Evolutionary conservation across 805 yeast species (phyloP), one percentile per base, ranked within the genome.

Genomic region (Sporopachydermia quercuum): DNA sequence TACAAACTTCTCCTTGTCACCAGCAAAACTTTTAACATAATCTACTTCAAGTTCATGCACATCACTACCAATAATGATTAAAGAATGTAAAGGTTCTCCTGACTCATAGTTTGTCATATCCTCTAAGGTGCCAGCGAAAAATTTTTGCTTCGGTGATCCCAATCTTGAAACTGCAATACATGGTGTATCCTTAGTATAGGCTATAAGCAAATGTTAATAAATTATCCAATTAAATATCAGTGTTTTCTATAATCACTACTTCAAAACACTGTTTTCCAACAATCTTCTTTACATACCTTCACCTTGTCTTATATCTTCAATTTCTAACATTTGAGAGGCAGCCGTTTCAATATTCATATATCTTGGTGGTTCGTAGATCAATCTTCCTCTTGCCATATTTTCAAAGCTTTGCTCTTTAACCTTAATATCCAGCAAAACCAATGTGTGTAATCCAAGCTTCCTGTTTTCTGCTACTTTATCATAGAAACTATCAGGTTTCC

Each of bases 401-500:
- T 87, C 94, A 45, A 86, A 71, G 54, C 93, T 84, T 60, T 91
- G 98, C 58, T 89, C 98, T 59, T 91, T 91, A 36, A 89, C 98
- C 58, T 89, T 89, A 57, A 89, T 89, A 55, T 89, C 98, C 38
- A 89, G 65, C 43, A 89, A 66, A 33, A 89, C 71, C 42, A 89
- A 66, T 2, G 98, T 91, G 55, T 89, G 98, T 48, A 91, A 66
- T 3, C 98, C 98, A 39, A 89, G 75, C 54, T 68, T 74, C 51
- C 97, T 69, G 59, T 89, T 89, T 60, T 89, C 97, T 76, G 76
- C 62, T 41, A 89, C 64, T 62, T 89, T 87, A 52, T 78, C 72
- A 58, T 89, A 91, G 65, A 93, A 89, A 34, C 94, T 80, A 57
- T 89, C 97, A 1, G 98, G 98, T 58, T 84, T 80, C 97, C 98